Conservation (phyloP, 805 yeast species). For the Kregervanrija delftensis region DNA sequence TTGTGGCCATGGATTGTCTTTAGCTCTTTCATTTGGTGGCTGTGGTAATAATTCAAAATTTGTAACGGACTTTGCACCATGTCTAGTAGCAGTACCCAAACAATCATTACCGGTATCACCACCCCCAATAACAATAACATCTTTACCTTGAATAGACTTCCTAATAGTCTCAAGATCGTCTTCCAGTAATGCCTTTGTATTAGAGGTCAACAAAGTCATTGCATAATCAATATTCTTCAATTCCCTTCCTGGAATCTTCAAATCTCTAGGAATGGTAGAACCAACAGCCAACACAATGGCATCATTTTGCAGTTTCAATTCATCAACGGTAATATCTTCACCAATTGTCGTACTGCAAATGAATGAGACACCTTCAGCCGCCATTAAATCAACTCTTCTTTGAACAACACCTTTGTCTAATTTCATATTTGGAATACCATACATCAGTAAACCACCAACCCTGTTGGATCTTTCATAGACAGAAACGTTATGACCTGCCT, state of each 20-base stretch:
- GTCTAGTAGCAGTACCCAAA: conserved; percentile 94
- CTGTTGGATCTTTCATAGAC: conserved; percentile 93
- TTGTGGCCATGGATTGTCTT: conserved; percentile 99
- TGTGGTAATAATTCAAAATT: conserved; percentile 93
- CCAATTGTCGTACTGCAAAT: conserved; percentile 76
- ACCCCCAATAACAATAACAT: conserved; percentile 96
- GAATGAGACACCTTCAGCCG: conserved; percentile 83
- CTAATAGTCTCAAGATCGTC: conserved; percentile 74
- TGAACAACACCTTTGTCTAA: conserved; percentile 88
- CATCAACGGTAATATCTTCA: conserved; percentile 68
- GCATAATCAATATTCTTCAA: conserved; percentile 88
- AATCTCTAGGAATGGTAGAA: conserved; percentile 92
- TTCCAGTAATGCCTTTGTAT: conserved; percentile 85
- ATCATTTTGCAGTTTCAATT: conserved; percentile 57
- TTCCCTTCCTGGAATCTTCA: conserved; percentile 90
- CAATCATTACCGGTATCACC: conserved; percentile 99
- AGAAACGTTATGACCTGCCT: conserved; percentile 89
- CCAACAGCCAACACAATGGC: conserved; percentile 93
- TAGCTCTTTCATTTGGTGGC: conserved; percentile 80
- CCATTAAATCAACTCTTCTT: conserved; percentile 86
- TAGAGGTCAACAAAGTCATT: conserved; percentile 81
- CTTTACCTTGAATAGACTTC: conserved; percentile 68
- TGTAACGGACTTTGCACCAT: conserved; percentile 89
- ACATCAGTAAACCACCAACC: conserved; percentile 96
- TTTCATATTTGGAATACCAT: conserved; percentile 99